Evolutionary conservation across 2,329 filamentous ascomycete species (phyloP), one percentile per base, ranked within the genome.

Genomic region (Epicoccum nigrum): DNA sequence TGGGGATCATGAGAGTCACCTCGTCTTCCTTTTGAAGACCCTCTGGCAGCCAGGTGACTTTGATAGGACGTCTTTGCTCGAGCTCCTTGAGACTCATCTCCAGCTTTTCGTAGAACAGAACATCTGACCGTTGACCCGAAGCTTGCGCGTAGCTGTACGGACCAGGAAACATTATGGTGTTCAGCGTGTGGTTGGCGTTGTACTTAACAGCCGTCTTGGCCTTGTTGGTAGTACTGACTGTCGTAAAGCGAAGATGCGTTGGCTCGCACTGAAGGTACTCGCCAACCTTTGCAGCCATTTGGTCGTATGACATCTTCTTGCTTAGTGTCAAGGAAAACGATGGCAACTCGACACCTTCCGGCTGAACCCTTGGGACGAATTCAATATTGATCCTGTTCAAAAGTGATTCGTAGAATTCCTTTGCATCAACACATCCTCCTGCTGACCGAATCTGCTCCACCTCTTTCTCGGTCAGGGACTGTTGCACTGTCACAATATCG

Each of bases 401-500:
- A 2, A 99, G 82, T 71, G 95, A 96, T 66, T 99, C 94, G 72
- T 99, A 99, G 74, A 92, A 97, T 41, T 90, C 84, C 53, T 86
- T 85, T 1, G 91, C 90, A 66, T 96, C 90, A 12, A 74, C 74
- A 58, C 82, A 85, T 6, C 79, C 71, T 25, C 79, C 81, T 4
- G 64, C 45, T 6, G 68, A 63, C 2, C 60, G 61, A 17, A 74
- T 60, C 31, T 69, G 69, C 8, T 53, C 58, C 4, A 44, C 45
- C 63, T 80, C 77, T 52, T 79, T 79, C 16, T 82, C 80, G 20
- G 72, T 73, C 28, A 83, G 75, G 20, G 82, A 77, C 53, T 84
- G 84, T 71, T 99, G 94, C 76, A 97, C 97, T 69, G 92, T 96
- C 49, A 99, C 86, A 61, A 99, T 96, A 68, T 99, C 94, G 40